A percentile compares a stretch with the other conserved stretches of the same genome.
Evolutionary conservation across 768 basidiomycete genomes (phyloP).

Genomic region (Postia placenta): DNA sequence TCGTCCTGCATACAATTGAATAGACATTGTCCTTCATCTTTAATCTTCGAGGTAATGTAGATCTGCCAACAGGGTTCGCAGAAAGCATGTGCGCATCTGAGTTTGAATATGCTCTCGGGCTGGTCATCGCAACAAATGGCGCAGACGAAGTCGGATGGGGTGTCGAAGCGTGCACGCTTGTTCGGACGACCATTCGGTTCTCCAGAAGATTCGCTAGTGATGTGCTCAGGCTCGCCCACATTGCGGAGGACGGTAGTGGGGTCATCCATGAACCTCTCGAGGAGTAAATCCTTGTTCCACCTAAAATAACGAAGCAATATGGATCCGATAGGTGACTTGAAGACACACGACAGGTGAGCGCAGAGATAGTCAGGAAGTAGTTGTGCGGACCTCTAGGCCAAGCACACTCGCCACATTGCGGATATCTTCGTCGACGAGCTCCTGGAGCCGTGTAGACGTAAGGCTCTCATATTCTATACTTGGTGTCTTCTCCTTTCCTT

Average conservation of each 20-base stretch:
- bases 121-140: constrained; percentile 81
- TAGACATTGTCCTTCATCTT: constrained; percentile 67
- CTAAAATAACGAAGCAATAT: constrained; percentile 77
- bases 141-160: constrained; percentile 58
- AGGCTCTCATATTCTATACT: constrained; percentile 18
- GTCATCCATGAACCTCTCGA: constrained; percentile 96
- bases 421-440: constrained; percentile 19
- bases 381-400: constrained; percentile 26
- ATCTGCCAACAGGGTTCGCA: constrained; percentile 81
- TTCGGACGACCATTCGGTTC: constrained; percentile 17
- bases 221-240: constrained; percentile 27
- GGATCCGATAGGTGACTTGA: constrained; percentile 62
- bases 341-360: too few relatives aligned
- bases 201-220: constrained; percentile 3
- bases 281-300: constrained; percentile 95
- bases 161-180: constrained; percentile 20
- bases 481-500: constrained; percentile 19
- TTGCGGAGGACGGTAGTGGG: constrained; percentile 53
- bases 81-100: constrained; percentile 81
- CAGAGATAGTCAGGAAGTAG: too few relatives aligned
- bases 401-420: constrained; percentile 21
- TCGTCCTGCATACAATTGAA: constrained; percentile 79
- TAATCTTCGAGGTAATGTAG: constrained; percentile 74
- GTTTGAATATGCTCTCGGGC: constrained; percentile 50
- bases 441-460: constrained; percentile 18